phyloP scores from a whole-genome alignment of 108 stramenopile genomes.

The Cyclotella sp. region DNA sequence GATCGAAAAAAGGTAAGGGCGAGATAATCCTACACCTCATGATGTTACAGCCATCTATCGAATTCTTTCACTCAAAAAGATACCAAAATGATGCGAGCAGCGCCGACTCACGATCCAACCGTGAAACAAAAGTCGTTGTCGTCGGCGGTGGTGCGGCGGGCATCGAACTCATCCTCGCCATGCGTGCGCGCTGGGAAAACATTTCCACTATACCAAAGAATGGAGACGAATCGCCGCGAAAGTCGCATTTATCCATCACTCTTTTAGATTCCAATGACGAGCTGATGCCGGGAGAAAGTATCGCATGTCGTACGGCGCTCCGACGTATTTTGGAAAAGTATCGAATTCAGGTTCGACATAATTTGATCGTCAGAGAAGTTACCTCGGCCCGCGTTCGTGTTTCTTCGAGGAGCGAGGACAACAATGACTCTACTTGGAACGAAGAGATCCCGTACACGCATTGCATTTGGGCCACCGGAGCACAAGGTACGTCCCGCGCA shows the following conservation, averaged over 20 bases:
- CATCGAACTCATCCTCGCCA: constrained; percentile 90
- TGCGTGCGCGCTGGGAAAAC: constrained; percentile 70
- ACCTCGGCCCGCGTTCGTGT: constrained; percentile 55
- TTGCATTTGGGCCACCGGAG: constrained; percentile 89
- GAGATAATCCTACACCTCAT: neutral
- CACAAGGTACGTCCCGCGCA: constrained; percentile 30
- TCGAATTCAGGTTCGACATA: constrained; percentile 63
- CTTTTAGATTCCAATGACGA: constrained; percentile 66
- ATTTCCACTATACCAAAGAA: neutral
- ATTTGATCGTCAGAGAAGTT: constrained; percentile 51
- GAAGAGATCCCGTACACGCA: constrained; percentile 67
- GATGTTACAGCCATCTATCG: neutral
- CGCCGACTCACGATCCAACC: neutral
- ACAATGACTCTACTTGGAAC: constrained; percentile 30
- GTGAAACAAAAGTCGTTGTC: constrained; percentile 66
- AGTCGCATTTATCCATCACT: constrained; percentile 55
- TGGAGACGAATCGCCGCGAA: neutral
- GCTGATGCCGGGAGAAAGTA: constrained; percentile 68
- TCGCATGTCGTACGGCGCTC: constrained; percentile 57
- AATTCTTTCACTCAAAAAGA: neutral
- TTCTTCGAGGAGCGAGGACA: constrained; percentile 33
- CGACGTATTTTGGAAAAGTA: constrained; percentile 54
- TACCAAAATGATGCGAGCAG: too few species aligned
- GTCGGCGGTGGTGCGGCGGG: constrained; percentile 98
- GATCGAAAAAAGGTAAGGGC: constrained; percentile 43